Evolutionary conservation across 1,284 basidiomycete species (phyloP).

Genomic region (Hypsizygus ulmarius): DNA sequence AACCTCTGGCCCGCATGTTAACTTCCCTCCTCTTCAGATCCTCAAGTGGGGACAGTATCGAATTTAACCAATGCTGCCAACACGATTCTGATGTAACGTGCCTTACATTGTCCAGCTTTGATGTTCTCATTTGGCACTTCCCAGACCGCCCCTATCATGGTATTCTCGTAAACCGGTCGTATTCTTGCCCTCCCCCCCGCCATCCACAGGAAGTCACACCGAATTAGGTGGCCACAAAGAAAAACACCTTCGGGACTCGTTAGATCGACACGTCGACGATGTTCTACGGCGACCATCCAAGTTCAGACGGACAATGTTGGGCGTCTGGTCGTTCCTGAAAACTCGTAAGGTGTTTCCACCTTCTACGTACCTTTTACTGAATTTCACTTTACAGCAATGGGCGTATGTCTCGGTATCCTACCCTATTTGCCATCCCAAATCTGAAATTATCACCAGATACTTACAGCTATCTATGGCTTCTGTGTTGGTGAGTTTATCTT

Average conservation of each 20-base stretch:
- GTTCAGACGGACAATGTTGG: slow-evolving; percentile 59
- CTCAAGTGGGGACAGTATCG: slow-evolving; percentile 69
- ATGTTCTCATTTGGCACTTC: slow-evolving; percentile 5
- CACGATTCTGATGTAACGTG: slow-evolving; percentile 60
- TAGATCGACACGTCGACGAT: slow-evolving; percentile 80
- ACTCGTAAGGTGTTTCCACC: slow-evolving; percentile 54
- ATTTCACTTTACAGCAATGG: slow-evolving; percentile 43
- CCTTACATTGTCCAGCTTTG: not conserved
- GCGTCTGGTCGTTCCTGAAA: slow-evolving; percentile 83
- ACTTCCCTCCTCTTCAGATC: slow-evolving; percentile 43
- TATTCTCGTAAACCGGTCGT: slow-evolving; percentile 70
- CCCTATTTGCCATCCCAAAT: slow-evolving; percentile 2
- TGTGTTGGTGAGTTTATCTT: slow-evolving; percentile 52
- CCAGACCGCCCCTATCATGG: slow-evolving; percentile 63
- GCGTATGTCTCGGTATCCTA: slow-evolving; percentile 39
- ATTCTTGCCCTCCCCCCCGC: slow-evolving; percentile 43
- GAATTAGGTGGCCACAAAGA: slow-evolving; percentile 34
- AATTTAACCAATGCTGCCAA: slow-evolving; percentile 78
- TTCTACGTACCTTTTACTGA: slow-evolving; percentile 1
- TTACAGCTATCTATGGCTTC: slow-evolving; percentile 81
- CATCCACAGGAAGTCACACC: slow-evolving; percentile 6
- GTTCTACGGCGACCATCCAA: slow-evolving; percentile 68
- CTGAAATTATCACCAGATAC: slow-evolving; percentile 40
- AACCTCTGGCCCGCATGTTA: slow-evolving; percentile 2
- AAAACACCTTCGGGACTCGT: slow-evolving; percentile 48